Evolutionary conservation across 148 eudicot species (phyloP).

Genomic region (Heliamphora exappendiculata): DNA sequence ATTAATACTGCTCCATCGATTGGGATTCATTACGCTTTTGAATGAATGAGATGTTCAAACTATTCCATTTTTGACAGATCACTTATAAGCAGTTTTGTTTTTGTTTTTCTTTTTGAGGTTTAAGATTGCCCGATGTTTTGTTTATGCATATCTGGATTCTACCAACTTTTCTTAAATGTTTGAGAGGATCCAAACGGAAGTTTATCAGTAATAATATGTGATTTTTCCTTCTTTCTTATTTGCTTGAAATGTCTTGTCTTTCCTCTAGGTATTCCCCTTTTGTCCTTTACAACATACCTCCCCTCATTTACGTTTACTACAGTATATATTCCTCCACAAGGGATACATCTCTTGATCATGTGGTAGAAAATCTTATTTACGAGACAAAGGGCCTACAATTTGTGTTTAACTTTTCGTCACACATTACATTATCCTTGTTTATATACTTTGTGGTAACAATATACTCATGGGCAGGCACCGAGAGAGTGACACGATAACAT

Average conservation of each 20-base stretch:
- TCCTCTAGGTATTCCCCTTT: not conserved
- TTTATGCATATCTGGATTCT: not conserved
- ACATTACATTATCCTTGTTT: too few species aligned
- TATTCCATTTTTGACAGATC: constrained; percentile 2
- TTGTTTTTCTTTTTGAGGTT: not conserved
- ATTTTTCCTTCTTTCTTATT: not conserved
- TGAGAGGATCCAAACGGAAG: not conserved
- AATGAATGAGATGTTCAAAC: constrained; percentile 13
- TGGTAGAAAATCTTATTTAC: too few species aligned
- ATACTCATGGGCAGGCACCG: too few species aligned
- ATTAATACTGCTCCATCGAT: not conserved
- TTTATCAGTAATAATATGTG: not conserved
- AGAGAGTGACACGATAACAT: too few species aligned
- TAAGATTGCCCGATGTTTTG: constrained; percentile 3
- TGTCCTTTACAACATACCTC: too few species aligned
- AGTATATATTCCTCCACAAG: too few species aligned
- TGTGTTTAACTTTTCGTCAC: too few species aligned
- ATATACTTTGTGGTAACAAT: too few species aligned
- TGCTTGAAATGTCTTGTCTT: constrained; percentile 13
- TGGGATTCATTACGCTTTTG: not conserved
- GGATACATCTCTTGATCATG: too few species aligned
- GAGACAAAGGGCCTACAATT: too few species aligned
- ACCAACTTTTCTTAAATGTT: not conserved
- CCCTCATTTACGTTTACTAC: too few species aligned
- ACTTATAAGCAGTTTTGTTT: not conserved